These are phyloP conservation scores for Trypanosoma caninum DNA, from an alignment of 208 protist genomes.

Conservation along the genomic window DNA sequence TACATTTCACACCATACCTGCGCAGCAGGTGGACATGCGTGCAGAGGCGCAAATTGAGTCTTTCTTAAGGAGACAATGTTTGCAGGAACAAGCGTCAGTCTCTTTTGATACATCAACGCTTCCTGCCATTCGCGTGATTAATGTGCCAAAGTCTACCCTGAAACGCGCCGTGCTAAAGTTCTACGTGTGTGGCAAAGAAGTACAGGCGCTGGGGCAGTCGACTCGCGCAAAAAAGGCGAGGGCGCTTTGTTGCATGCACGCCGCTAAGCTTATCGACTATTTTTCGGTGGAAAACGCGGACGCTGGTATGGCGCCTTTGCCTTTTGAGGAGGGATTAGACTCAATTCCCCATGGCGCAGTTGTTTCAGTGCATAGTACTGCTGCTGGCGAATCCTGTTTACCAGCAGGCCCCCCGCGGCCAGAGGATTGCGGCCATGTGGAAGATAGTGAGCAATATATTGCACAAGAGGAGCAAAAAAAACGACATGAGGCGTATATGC, in stretches of 20 bases:
- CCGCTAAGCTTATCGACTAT: constrained; percentile 59
- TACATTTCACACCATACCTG: constrained; percentile 16
- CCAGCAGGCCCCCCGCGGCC: constrained; percentile 15
- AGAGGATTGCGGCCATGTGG: constrained; percentile 31
- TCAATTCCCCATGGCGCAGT: background rate
- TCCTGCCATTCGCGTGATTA: constrained; percentile 20
- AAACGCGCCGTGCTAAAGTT: constrained; percentile 53
- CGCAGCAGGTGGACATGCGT: constrained; percentile 21
- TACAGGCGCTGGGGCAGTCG: constrained; percentile 61
- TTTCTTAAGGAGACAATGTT: constrained; percentile 28
- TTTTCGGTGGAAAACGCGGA: constrained; percentile 25
- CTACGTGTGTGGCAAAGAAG: constrained; percentile 12
- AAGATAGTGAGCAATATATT: constrained; percentile 36
- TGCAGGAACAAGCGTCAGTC: constrained; percentile 9
- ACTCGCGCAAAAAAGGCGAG: constrained; percentile 40
- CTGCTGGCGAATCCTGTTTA: background rate
- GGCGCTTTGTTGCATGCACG: constrained; percentile 78
- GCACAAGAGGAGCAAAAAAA: background rate
- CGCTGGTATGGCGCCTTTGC: background rate
- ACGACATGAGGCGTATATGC: constrained; percentile 20
- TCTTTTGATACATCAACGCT: background rate
- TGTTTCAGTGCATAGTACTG: background rate
- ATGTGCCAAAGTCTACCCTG: constrained; percentile 34
- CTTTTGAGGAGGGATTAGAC: constrained; percentile 7
- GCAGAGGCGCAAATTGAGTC: constrained; percentile 36